These are phyloP conservation scores for Sporothrix pallida DNA, from an alignment of 2,329 filamentous ascomycete genomes.

Conservation along the genomic window DNA sequence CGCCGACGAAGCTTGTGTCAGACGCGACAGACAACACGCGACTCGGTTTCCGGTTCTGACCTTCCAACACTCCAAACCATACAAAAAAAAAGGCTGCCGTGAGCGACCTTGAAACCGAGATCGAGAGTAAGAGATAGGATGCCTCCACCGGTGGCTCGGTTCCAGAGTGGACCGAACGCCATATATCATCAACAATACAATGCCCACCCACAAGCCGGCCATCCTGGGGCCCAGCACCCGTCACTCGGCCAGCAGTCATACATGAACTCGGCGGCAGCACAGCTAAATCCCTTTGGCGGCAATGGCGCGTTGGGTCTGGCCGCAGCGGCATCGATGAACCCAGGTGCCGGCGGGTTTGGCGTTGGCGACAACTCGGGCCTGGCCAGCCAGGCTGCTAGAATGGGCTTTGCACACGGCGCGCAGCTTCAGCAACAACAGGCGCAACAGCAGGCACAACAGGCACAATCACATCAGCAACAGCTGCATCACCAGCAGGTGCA, in stretches of 20 bases:
- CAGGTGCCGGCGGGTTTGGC: slow-evolving; percentile 49
- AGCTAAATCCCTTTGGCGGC: slow-evolving; percentile 70
- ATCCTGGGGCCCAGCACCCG: slow-evolving; percentile 54
- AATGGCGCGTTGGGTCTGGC: slow-evolving; percentile 61
- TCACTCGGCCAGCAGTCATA: slow-evolving; percentile 73
- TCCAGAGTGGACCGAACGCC: slow-evolving; percentile 53
- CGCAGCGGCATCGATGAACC: slow-evolving; percentile 49
- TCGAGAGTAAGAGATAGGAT: slow-evolving; percentile 39
- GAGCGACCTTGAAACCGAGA: slow-evolving; percentile 4
- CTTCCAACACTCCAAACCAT: not conserved
- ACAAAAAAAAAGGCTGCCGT: not conserved
- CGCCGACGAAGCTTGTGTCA: not conserved
- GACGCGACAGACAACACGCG: slow-evolving; percentile 11
- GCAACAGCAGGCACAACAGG: slow-evolving; percentile 59
- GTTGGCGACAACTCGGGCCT: slow-evolving; percentile 73
- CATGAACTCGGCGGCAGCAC: slow-evolving; percentile 60
- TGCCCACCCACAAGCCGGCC: slow-evolving; percentile 57
- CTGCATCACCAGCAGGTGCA: slow-evolving; percentile 56
- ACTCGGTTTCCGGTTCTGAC: not conserved
- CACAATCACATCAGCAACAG: slow-evolving; percentile 46
- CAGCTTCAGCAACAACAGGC: slow-evolving; percentile 63
- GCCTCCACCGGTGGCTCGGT: slow-evolving; percentile 54
- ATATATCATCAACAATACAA: slow-evolving; percentile 61
- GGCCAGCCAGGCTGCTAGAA: slow-evolving; percentile 83
- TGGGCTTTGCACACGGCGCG: slow-evolving; percentile 81